These are phyloP conservation scores for Didymella pomorum DNA, from an alignment of 2,329 filamentous ascomycete species.

Conservation along the genomic window DNA sequence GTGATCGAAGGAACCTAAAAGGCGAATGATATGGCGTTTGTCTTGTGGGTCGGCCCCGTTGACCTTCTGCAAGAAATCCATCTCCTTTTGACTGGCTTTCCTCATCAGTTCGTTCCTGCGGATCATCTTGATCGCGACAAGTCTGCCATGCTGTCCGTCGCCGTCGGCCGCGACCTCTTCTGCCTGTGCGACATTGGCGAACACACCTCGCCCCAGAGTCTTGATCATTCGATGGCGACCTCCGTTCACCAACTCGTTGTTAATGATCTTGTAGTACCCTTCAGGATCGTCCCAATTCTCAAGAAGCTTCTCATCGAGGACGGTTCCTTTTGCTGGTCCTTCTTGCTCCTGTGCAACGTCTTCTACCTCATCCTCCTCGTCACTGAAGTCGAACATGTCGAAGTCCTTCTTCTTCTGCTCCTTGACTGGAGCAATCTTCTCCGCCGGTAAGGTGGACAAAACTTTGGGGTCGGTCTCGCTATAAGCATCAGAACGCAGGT, in stretches of 20 bases:
- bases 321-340: constrained; percentile 36
- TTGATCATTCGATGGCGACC: constrained; percentile 89
- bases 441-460: constrained; percentile 60
- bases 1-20: constrained; percentile 89
- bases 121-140: constrained; percentile 98
- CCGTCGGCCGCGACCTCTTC: constrained; percentile 40
- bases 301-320: constrained; percentile 75
- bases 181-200: constrained; percentile 93
- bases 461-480: constrained; percentile 64
- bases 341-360: constrained; percentile 56
- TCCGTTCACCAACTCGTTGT: constrained; percentile 86
- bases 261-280: constrained; percentile 94
- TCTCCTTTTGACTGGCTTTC: constrained; percentile 93
- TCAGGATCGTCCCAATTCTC: constrained; percentile 95
- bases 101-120: constrained; percentile 93
- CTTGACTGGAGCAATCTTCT: constrained; percentile 46
- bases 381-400: constrained; percentile 73
- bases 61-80: constrained; percentile 88
- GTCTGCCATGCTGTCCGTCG: constrained; percentile 58
- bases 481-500: constrained; percentile 61
- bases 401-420: constrained; percentile 61
- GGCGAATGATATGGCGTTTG: constrained; percentile 89
- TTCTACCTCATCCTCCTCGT: constrained; percentile 71
- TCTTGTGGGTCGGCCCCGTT: constrained; percentile 85
- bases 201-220: constrained; percentile 91